Evolutionary conservation across 1,139 yeast species (phyloP).

Genomic region (Yamadazyma pseudoaaseri): DNA sequence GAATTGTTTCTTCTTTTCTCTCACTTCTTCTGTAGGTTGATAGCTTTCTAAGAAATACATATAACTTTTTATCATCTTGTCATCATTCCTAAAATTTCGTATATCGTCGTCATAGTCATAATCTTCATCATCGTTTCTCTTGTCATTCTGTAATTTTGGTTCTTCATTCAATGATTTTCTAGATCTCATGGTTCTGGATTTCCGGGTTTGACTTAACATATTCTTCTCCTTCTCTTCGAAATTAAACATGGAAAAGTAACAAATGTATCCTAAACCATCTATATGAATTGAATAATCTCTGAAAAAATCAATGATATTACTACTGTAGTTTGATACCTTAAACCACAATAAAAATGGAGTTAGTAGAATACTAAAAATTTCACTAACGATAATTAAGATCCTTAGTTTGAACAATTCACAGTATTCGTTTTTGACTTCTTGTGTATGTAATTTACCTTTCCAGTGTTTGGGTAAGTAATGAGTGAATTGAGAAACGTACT

Average conservation of each 20-base stretch:
- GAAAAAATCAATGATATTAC: conserved; percentile 81
- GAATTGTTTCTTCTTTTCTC: conserved; percentile 2
- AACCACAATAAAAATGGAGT: conserved; percentile 90
- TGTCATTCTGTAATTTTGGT: too few species aligned
- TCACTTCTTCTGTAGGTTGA: conserved; percentile 25
- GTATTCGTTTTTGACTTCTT: conserved; percentile 78
- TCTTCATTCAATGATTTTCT: conserved; percentile 1
- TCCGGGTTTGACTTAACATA: conserved; percentile 34
- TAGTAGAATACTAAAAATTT: conserved; percentile 73
- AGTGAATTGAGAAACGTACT: conserved; percentile 78
- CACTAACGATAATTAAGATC: conserved; percentile 70
- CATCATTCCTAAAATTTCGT: conserved; percentile 53
- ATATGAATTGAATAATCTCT: conserved; percentile 86
- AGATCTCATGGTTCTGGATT: conserved; percentile 8
- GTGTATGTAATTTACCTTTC: conserved; percentile 83
- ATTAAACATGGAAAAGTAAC: conserved; percentile 91
- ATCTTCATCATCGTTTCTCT: neutral
- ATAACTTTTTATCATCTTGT: conserved; percentile 90
- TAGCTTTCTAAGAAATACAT: conserved; percentile 84
- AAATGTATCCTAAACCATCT: conserved; percentile 93
- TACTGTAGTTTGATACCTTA: conserved; percentile 69
- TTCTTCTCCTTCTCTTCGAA: conserved; percentile 60
- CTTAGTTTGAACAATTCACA: conserved; percentile 75
- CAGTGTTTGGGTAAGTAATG: conserved; percentile 87
- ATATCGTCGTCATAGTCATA: conserved; percentile 35